Evolutionary conservation across 1,284 basidiomycete species (phyloP).

Genomic region (Ceratobasidium papillatum): DNA sequence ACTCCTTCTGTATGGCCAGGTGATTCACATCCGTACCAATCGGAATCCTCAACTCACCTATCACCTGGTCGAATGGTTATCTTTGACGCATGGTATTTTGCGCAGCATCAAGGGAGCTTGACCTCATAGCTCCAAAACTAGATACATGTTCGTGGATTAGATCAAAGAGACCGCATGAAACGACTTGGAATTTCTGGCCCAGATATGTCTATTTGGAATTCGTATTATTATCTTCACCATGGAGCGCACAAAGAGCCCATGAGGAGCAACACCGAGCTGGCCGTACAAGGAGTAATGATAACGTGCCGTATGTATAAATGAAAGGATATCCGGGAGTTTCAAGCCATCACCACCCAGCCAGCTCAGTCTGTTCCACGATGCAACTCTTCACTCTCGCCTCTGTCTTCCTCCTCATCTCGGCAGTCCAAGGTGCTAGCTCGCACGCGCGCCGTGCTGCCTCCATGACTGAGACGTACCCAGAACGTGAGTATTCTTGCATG

Average conservation of each 20-base stretch:
- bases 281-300: neutral
- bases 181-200: neutral
- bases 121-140: neutral
- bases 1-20: neutral
- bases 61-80: neutral
- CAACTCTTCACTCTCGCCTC: slow-evolving; percentile 5
- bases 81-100: neutral
- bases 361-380: neutral
- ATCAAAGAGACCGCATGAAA: neutral
- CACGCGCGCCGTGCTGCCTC: neutral
- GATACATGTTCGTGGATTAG: neutral
- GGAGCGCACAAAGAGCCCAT: neutral
- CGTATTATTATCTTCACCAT: too few species aligned
- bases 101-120: neutral
- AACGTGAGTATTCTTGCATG: slow-evolving; percentile 7
- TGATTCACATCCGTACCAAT: neutral
- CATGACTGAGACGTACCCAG: slow-evolving; percentile 1
- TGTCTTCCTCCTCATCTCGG: neutral
- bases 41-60: neutral
- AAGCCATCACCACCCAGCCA: neutral
- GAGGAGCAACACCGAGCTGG: neutral
- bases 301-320: neutral
- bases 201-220: neutral
- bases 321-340: neutral
- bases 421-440: slow-evolving; percentile 8